Evolutionary conservation across 1,139 yeast species (phyloP).

Genomic region (Hyphopichia wangnamkhiaoensis): DNA sequence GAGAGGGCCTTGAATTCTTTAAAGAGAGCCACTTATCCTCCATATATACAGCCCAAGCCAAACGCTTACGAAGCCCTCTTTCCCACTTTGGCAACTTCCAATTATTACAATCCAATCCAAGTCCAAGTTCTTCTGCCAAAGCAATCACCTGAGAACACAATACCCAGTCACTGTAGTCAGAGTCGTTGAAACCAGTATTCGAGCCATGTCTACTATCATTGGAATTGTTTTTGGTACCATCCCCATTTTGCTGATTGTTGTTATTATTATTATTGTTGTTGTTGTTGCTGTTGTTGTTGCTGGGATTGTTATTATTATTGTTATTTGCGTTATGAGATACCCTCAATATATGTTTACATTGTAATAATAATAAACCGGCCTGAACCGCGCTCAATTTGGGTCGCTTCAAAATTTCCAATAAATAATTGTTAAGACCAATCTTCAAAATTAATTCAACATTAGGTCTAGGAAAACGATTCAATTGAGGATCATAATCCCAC

Average conservation of each 20-base stretch:
- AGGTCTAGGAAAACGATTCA: conserved; percentile 66
- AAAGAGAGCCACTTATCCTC: conserved; percentile 88
- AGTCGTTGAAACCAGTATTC: conserved; percentile 23
- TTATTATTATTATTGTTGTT: conserved; percentile 4
- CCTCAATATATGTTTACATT: conserved; percentile 53
- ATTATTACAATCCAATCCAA: conserved; percentile 79
- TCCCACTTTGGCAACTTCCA: conserved; percentile 97
- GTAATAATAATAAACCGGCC: conserved; percentile 69
- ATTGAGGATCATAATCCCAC: conserved; percentile 80
- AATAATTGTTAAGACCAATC: conserved; percentile 59
- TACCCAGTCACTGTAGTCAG: conserved; percentile 76
- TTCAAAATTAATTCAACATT: conserved; percentile 50
- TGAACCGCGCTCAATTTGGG: conserved; percentile 82
- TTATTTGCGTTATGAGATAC: conserved; percentile 11
- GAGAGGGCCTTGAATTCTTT: conserved; percentile 79
- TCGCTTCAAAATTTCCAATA: conserved; percentile 65
- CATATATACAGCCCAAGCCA: conserved; percentile 91
- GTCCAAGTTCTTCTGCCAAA: conserved; percentile 79
- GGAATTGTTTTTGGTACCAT: background rate
- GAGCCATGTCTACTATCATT: too few relatives aligned
- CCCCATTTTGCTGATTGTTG: conserved; percentile 1
- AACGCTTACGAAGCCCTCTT: conserved; percentile 73
- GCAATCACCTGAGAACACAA: conserved; percentile 85
- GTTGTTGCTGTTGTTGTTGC: too few relatives aligned
- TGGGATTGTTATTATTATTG: conserved; percentile 8